Base-by-base conservation (phyloP, 1,139 yeast species). In the Pichia sp. region DNA sequence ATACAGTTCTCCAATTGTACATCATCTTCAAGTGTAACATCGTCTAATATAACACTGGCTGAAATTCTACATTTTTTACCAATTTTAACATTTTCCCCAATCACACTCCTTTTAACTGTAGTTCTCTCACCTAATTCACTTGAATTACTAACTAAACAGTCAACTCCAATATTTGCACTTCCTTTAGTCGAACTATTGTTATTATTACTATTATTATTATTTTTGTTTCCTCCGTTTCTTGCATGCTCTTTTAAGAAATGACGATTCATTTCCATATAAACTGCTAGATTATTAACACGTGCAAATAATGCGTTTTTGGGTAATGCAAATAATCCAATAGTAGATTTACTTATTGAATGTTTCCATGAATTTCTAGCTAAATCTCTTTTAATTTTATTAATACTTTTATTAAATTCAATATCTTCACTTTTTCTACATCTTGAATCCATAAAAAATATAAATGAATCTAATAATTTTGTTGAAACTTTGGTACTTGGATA, bases 361-460 rank as follows among this genome's bases (percentile, higher is more conserved):
- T 75, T 77, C 98, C 98, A 92, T 3, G 96, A 82, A 55, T 95
- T 76, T 63, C 97, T 77, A 3, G 95, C 94, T 50, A 92, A 65
- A 59, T 89, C 96, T 57, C 97, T 78, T 30, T 87, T 76, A 30
- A 90, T 71, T 60, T 87, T 86, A 30, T 78, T 74, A 45, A 85
- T 67, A 7, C 89, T 72, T 54, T 82, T 67, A 53, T 61, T 59
- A 42, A 57, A 46, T 29, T 59, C 46, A 22, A 65, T 54, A 29
- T 6, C 10, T 4, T 57, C 59, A 12, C 64, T 67, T 4, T 66
- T 61, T 39, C 78, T 66, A 10, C 85, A 74, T 41, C 73, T 71
- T 23, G 66, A 65, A 37, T 83, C 74, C 49, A 95, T 87, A 59
- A 90, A 82, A 60, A 84, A 87, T 35, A 94, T 83, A 43, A 81